Evolutionary conservation across 768 basidiomycete genomes (phyloP).

Genomic region (Tricholoma bakamatsutake): DNA sequence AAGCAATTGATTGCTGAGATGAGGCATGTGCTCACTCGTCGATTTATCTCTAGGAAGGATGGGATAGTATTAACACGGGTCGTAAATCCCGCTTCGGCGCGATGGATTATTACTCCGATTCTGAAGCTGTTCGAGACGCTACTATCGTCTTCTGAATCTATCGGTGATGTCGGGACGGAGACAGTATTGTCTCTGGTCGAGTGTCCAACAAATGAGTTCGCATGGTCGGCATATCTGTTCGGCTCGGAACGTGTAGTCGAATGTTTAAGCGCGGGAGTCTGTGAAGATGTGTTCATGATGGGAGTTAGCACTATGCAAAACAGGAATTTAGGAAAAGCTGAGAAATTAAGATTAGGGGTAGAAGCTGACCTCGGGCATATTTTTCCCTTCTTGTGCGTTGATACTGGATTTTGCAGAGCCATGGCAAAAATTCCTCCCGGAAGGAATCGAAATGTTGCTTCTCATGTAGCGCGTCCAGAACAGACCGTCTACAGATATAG

Average conservation of each 20-base stretch:
- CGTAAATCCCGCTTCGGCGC: slow-evolving; percentile 46
- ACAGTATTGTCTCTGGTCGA: slow-evolving; percentile 23
- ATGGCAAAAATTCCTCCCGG: slow-evolving; percentile 87
- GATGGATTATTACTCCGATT: slow-evolving; percentile 60
- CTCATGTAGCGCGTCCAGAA: slow-evolving; percentile 66
- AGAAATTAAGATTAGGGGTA: background rate
- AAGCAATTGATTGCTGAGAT: background rate
- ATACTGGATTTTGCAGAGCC: slow-evolving; percentile 86
- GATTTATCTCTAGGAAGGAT: slow-evolving; percentile 74
- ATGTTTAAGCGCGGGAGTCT: slow-evolving; percentile 50
- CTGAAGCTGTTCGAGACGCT: slow-evolving; percentile 43
- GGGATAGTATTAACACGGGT: slow-evolving; percentile 74
- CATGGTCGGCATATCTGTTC: slow-evolving; percentile 13
- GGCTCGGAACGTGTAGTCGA: slow-evolving; percentile 39
- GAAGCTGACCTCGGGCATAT: slow-evolving; percentile 47
- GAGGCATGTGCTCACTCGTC: slow-evolving; percentile 46
- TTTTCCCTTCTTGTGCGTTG: slow-evolving; percentile 52
- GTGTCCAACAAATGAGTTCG: slow-evolving; percentile 8
- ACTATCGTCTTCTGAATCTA: slow-evolving; percentile 30
- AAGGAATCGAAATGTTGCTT: slow-evolving; percentile 76
- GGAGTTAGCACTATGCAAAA: slow-evolving; percentile 39
- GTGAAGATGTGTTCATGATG: slow-evolving; percentile 36
- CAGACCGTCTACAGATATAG: slow-evolving; percentile 74
- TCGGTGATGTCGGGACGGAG: slow-evolving; percentile 43
- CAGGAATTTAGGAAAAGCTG: background rate